Percentiles rank a stretch among this genome's conserved stretches.
Conservation (phyloP, 75 land plant species). For the Pinus albicaulis region DNA sequence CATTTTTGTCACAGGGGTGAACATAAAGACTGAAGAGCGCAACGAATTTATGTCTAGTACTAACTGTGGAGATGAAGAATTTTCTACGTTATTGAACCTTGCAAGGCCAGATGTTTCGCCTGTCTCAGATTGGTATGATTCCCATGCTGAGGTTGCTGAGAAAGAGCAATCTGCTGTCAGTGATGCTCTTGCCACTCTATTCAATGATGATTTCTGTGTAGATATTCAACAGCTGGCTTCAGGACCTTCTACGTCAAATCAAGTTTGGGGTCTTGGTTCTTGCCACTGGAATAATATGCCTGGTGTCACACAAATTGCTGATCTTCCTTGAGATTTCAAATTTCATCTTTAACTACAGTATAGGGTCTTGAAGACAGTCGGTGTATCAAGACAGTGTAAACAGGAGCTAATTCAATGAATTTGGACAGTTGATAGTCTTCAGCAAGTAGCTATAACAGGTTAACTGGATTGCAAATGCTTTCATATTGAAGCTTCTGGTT, state of each 20-base stretch:
- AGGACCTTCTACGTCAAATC: conserved; percentile 18
- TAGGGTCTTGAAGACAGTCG: not conserved
- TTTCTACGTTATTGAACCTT: conserved; percentile 9
- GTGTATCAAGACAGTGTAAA: conserved; percentile 1
- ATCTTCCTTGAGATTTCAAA: conserved; percentile 8
- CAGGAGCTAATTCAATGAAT: not conserved
- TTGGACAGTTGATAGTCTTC: not conserved
- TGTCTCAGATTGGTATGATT: conserved; percentile 26
- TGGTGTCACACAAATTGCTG: conserved; percentile 34
- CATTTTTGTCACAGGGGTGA: conserved; percentile 4
- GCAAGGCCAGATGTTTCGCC: conserved; percentile 25
- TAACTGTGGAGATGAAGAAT: conserved; percentile 17
- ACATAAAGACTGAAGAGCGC: conserved; percentile 14
- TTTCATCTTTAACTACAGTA: not conserved
- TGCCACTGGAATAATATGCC: conserved; percentile 69
- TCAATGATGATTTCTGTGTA: conserved; percentile 28
- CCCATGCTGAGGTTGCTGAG: conserved; percentile 13
- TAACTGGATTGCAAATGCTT: conserved; percentile 3
- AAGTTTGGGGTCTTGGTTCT: conserved; percentile 39
- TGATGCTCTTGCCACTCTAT: conserved; percentile 18
- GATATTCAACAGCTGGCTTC: conserved; percentile 20
- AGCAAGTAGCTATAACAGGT: conserved; percentile 2
- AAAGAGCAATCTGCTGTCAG: conserved; percentile 15
- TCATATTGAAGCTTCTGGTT: not conserved
- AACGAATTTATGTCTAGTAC: conserved; percentile 13